Evolutionary conservation across 257 asterid species (phyloP).

Genomic region (Mitragyna speciosa): DNA sequence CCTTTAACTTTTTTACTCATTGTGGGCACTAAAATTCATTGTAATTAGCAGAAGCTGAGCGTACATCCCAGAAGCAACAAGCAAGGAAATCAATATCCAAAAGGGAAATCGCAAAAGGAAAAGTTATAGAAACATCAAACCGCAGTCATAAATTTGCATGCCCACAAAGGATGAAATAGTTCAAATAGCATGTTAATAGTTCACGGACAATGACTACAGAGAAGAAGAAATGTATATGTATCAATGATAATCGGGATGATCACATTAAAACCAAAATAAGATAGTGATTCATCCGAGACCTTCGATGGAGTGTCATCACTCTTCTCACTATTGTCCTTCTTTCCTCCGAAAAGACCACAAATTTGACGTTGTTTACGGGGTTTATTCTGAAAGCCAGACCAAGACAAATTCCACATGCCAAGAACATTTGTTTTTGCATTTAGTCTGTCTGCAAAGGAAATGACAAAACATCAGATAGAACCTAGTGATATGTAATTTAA

Average conservation of each 20-base stretch:
- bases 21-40: neutral
- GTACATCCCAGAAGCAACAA: neutral
- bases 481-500: neutral
- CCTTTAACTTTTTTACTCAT: neutral
- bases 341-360: slow-evolving; percentile 77
- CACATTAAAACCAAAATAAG: neutral
- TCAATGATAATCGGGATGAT: neutral
- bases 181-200: neutral
- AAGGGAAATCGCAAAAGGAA: neutral
- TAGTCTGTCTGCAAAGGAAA: slow-evolving; percentile 23
- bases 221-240: neutral
- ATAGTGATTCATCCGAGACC: slow-evolving; percentile 33
- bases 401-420: slow-evolving; percentile 23
- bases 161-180: neutral
- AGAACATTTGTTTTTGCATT: slow-evolving; percentile 14
- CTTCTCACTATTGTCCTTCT: slow-evolving; percentile 59
- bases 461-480: neutral
- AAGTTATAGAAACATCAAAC: neutral
- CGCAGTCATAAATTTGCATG: neutral
- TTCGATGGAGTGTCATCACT: slow-evolving; percentile 59
- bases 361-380: slow-evolving; percentile 46
- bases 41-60: neutral
- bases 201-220: neutral
- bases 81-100: neutral
- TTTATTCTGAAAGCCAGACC: slow-evolving; percentile 20